Base-by-base conservation (phyloP, 2,329 filamentous ascomycete species). In the Talaromyces verruculosus region DNA sequence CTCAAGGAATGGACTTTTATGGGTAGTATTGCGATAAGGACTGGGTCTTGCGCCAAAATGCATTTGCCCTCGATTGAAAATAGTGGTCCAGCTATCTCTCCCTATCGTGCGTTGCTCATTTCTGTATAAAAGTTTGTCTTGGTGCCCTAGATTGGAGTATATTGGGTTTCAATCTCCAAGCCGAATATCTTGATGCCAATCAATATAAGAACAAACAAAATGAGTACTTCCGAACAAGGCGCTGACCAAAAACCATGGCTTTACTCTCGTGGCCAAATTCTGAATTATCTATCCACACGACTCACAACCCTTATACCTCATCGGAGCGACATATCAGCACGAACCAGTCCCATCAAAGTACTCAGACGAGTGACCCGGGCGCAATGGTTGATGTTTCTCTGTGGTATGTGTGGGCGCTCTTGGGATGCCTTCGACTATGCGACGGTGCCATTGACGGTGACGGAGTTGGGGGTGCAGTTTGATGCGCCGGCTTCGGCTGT, bases 351-450 rank as follows among this genome's bases (percentile, higher is more conserved):
- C 0, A 76, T 84, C 67, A 75, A 73, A 8, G 73, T 84, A 2
- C 73, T 85, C 13, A 71, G 73, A n/a, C 72, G 83, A 61, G 77
- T 85, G 25, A 84, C 81, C 47, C 69, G 72, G n/a, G 79, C 83
- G 60, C 82, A 85, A 77, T 84, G 83, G 83, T 75, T 84, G 25
- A 83, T 84, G 74, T 85, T 85, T 72, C 73, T 81, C 2, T 72
- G 67, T 28, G 73, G 72, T 7, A 71, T 73, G 58, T 37, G 71
- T 11, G 73, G 69, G 4, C 79, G 87, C 85, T 84, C 84, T 0
- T 87, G 85, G 85, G 86, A 89, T 72, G 82, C 87, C 3, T 89
- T 89, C 69, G 88, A 90, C 74, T 89, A 89, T 78, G 88, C 88
- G 74, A 88, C 86, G 55, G 87, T 89, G 30, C 87, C 85, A 1